Evolutionary conservation across 2,329 filamentous ascomycete genomes (phyloP), one percentile per base, ranked within the genome.

Genomic region (Blastomyces emzantsi): DNA sequence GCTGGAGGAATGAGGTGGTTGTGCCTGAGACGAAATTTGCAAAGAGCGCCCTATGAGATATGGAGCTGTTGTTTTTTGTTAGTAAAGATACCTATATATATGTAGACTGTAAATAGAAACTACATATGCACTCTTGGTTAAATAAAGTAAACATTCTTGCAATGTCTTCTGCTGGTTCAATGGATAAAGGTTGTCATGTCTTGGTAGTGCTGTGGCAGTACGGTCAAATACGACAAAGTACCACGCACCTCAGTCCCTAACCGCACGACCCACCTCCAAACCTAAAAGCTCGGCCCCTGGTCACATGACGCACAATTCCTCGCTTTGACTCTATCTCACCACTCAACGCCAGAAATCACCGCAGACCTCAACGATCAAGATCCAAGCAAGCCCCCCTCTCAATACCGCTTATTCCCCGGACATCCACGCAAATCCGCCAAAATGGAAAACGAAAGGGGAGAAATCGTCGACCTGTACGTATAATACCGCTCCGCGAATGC

Each of bases 371-470:
- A 49, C 55, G 49, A 65, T 41, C 61, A 65, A 59, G 58, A 59
- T 33, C 59, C 62, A 64, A 52, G 62, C 62, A 51, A 45, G 51
- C 22, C 56, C 62, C n/a, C 58, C 49, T 56, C 57, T 62, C 49
- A 62, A 41, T 52, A 49, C 54, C 59, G 54, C 41, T 75, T 68
- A 68, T 68, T 69, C 71, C 70, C 55, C 61, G 54, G 58, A 63
- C 22, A 66, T 64, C 66, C 61, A 68, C 68, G 74, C 69, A 74
- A 75, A 72, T 73, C 74, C 75, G 76, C 73, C 78, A 92, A 86
- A 83, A 99, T 97, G 94, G 94, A 99, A 87, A 99, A 99, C 92
- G 94, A 97, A 86, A 92, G 92, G 84, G 93, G 93, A 85, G 92
- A 97, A 83, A 92, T 97, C 84, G 94, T 97, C 81, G 93, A 97